These are phyloP conservation scores for Nicotiana knightiana DNA, from an alignment of 257 asterid species.

Conservation along the genomic window DNA sequence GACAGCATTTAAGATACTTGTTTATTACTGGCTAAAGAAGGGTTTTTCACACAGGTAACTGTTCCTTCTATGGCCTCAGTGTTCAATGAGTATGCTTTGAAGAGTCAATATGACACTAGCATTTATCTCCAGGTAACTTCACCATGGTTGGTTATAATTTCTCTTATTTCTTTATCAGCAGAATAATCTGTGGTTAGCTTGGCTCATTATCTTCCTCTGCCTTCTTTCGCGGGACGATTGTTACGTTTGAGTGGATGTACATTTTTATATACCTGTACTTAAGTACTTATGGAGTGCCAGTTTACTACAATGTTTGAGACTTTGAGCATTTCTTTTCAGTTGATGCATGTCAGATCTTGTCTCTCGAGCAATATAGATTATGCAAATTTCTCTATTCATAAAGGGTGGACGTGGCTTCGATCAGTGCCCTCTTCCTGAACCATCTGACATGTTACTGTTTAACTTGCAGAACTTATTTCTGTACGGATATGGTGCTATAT, in stretches of 20 bases:
- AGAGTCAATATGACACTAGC: constrained; percentile 97
- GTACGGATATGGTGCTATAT: constrained; percentile 96
- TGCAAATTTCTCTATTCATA: neutral
- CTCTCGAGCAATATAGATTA: neutral
- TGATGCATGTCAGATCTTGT: neutral
- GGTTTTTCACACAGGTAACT: constrained; percentile 49
- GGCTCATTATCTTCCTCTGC: neutral
- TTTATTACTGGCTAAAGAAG: neutral
- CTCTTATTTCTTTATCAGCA: neutral
- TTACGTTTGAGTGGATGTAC: neutral
- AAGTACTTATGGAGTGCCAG: neutral
- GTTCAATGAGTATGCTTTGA: constrained; percentile 91
- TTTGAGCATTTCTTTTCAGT: neutral
- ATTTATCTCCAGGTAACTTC: constrained; percentile 85
- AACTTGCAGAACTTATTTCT: constrained; percentile 81
- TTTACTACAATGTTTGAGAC: constrained; percentile 1
- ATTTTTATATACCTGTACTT: neutral
- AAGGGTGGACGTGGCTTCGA: neutral
- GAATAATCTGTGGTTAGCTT: neutral
- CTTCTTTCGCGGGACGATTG: neutral
- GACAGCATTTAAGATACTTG: neutral
- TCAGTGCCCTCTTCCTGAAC: neutral
- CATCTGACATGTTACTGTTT: constrained; percentile 3
- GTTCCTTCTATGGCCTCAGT: constrained; percentile 99
- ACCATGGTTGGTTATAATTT: neutral